These are phyloP conservation scores for Aspergillus sp. DNA, from an alignment of 2,329 filamentous ascomycete species.

Conservation along the genomic window DNA sequence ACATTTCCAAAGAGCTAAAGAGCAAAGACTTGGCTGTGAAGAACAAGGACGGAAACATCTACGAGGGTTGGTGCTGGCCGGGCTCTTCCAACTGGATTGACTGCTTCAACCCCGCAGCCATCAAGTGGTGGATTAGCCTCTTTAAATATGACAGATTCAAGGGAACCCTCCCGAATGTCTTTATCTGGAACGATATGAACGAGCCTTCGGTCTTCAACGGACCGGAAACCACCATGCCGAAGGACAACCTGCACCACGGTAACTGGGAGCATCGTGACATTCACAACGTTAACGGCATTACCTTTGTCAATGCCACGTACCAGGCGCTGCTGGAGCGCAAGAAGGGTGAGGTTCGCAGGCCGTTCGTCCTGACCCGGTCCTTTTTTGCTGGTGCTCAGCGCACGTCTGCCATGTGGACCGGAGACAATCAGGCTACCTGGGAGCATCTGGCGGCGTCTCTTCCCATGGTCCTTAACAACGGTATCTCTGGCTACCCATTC, in stretches of 20 bases:
- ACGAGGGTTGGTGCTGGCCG: slow-evolving; percentile 99
- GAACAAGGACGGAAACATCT: slow-evolving; percentile 87
- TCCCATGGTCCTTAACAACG: slow-evolving; percentile 92
- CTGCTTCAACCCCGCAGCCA: slow-evolving; percentile 88
- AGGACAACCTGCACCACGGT: slow-evolving; percentile 90
- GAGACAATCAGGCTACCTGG: slow-evolving; percentile 95
- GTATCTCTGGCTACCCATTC: slow-evolving; percentile 91
- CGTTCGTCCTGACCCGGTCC: slow-evolving; percentile 89
- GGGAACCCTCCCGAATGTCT: slow-evolving; percentile 82
- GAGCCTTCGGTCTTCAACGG: slow-evolving; percentile 99
- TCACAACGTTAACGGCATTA: slow-evolving; percentile 94
- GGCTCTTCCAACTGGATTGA: slow-evolving; percentile 97
- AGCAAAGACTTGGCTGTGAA: slow-evolving; percentile 81
- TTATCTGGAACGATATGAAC: slow-evolving; percentile 99
- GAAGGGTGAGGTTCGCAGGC: slow-evolving; percentile 80
- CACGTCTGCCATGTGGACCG: slow-evolving; percentile 96
- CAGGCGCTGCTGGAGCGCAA: slow-evolving; percentile 82
- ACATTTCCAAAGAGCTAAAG: slow-evolving; percentile 78
- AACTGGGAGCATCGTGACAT: slow-evolving; percentile 97
- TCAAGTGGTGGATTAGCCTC: slow-evolving; percentile 86
- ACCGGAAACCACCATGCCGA: slow-evolving; percentile 97
- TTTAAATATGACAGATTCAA: slow-evolving; percentile 90
- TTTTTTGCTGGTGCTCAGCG: slow-evolving; percentile 93
- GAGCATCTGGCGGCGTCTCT: slow-evolving; percentile 84
- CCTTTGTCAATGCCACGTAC: slow-evolving; percentile 92